Conservation (phyloP, 2,329 filamentous ascomycete species). For the Pyrenochaeta sp. region DNA sequence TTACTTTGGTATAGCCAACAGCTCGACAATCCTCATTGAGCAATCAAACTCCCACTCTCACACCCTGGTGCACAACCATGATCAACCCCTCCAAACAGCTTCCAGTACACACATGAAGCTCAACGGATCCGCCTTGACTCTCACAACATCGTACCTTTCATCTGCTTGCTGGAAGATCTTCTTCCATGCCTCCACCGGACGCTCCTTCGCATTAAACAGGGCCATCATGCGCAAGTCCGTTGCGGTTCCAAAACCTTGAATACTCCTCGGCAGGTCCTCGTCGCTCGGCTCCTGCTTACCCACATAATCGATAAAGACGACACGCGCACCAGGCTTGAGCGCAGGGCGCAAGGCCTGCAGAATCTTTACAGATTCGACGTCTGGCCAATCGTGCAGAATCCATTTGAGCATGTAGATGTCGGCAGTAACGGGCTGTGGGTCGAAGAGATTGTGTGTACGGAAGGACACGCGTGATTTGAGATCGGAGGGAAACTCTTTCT, state of each 20-base stretch:
- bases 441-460: constrained; percentile 66
- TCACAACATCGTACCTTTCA: constrained; percentile 54
- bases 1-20: background rate
- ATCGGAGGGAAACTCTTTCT: constrained; percentile 31
- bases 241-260: constrained; percentile 37
- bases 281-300: constrained; percentile 40
- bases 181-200: constrained; percentile 58
- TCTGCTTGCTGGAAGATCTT: constrained; percentile 57
- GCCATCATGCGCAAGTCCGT: constrained; percentile 63
- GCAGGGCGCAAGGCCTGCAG: constrained; percentile 61
- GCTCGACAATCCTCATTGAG: background rate
- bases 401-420: constrained; percentile 65
- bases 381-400: constrained; percentile 70
- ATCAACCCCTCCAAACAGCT: constrained; percentile 32
- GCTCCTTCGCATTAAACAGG: constrained; percentile 60
- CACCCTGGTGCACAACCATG: background rate
- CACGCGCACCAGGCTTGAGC: constrained; percentile 62
- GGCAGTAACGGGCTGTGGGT: constrained; percentile 62
- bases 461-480: constrained; percentile 44
- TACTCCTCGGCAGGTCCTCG: constrained; percentile 29
- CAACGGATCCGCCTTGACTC: constrained; percentile 31
- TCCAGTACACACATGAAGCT: constrained; percentile 40
- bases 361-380: constrained; percentile 52
- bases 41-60: background rate
- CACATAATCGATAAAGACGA: constrained; percentile 55